Conservation (phyloP, 352 stramenopile genomes). For the Phytopythium chamaehyphon region DNA sequence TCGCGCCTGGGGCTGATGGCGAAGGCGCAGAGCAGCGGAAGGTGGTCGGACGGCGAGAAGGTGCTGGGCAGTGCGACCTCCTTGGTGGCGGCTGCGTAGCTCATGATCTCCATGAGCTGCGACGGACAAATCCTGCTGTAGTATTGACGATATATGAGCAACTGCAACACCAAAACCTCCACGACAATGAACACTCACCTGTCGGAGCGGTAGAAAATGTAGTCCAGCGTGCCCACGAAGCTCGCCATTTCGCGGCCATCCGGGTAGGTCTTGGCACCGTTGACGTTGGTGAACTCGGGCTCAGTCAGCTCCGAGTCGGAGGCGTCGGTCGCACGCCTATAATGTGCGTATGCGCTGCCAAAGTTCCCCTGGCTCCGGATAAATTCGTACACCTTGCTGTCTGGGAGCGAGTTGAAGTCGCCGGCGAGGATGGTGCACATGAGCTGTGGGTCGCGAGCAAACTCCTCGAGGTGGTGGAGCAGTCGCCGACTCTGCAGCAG, state of each 20-base stretch:
- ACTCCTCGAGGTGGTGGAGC: slow-evolving; percentile 36
- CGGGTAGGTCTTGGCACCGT: slow-evolving; percentile 32
- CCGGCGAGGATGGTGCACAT: slow-evolving; percentile 55
- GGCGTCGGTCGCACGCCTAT: slow-evolving; percentile 9
- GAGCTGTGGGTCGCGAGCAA: slow-evolving; percentile 14
- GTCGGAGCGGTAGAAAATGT: slow-evolving; percentile 69
- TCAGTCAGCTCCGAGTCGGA: slow-evolving; percentile 20
- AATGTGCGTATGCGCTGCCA: slow-evolving; percentile 56
- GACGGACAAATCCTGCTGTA: slow-evolving; percentile 27
- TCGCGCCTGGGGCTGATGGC: slow-evolving; percentile 8
- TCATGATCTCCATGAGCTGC: slow-evolving; percentile 73
- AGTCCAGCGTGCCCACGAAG: slow-evolving; percentile 79
- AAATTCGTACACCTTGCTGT: slow-evolving; percentile 65
- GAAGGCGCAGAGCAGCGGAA: slow-evolving; percentile 73
- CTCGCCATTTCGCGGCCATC: slow-evolving; percentile 33
- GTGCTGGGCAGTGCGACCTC: slow-evolving; percentile 60
- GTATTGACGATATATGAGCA: neutral
- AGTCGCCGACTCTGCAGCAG: slow-evolving; percentile 65
- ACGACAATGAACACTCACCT: slow-evolving; percentile 37
- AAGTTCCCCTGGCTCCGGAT: slow-evolving; percentile 41
- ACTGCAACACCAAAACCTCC: slow-evolving; percentile 4
- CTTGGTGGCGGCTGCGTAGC: slow-evolving; percentile 46
- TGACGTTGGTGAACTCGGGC: slow-evolving; percentile 76
- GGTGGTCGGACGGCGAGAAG: slow-evolving; percentile 70
- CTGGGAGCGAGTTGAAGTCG: slow-evolving; percentile 82